A percentile compares a stretch with the other conserved stretches of the same genome.
These are phyloP conservation scores for Colletotrichum echinochloae DNA, from an alignment of 2,329 filamentous ascomycete species.

Conservation along the genomic window DNA sequence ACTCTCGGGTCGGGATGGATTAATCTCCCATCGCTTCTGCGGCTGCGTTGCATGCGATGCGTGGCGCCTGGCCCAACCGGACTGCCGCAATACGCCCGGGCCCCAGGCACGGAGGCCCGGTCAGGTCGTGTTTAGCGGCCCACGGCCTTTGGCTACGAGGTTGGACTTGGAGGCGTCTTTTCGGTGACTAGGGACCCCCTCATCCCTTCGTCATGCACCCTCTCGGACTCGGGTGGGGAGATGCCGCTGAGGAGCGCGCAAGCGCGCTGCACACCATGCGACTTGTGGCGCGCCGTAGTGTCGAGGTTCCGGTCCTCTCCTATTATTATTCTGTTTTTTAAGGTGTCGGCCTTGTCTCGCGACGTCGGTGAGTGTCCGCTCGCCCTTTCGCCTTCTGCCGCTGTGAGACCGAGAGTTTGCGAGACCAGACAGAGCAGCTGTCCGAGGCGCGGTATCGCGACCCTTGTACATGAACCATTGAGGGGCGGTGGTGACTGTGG, in stretches of 20 bases:
- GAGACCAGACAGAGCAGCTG: background rate
- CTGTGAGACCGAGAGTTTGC: background rate
- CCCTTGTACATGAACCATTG: background rate
- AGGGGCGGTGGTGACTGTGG: background rate
- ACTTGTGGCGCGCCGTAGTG: background rate
- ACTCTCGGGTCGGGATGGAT: no score
- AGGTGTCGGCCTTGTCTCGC: background rate
- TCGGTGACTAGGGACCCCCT: no score
- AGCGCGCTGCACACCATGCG: background rate
- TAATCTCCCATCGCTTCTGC: no score
- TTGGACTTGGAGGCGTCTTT: no score
- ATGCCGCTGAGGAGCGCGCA: constrained; percentile 4
- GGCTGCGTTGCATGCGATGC: background rate
- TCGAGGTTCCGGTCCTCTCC: background rate
- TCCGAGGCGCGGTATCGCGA: background rate
- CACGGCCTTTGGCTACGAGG: no score
- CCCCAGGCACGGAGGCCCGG: constrained; percentile 34
- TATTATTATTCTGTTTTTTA: no score
- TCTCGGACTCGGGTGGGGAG: constrained; percentile 26
- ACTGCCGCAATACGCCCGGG: constrained; percentile 34
- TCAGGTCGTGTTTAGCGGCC: constrained; percentile 12
- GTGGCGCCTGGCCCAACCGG: constrained; percentile 15
- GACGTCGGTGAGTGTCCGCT: background rate
- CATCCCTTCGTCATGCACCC: background rate
- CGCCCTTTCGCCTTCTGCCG: background rate